These are phyloP conservation scores for Leucaena leucocephala DNA, from an alignment of 306 rosid species.

Conservation along the genomic window DNA sequence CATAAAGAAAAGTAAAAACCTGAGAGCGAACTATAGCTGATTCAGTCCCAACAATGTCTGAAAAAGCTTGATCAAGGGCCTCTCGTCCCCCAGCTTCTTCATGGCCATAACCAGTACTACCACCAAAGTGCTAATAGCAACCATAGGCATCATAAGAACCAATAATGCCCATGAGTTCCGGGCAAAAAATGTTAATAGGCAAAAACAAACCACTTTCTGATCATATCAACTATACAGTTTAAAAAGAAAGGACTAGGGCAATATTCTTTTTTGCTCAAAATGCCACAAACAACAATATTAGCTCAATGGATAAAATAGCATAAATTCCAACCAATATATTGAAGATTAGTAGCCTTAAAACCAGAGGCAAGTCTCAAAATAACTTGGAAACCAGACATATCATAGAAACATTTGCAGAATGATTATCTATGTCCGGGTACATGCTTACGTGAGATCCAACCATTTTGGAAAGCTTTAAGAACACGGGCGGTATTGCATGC, in stretches of 20 bases:
- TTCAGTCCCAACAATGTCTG: slow-evolving; percentile 92
- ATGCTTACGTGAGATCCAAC: slow-evolving; percentile 85
- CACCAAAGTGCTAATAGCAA: slow-evolving; percentile 77
- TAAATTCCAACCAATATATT: not conserved
- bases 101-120: slow-evolving; percentile 96
- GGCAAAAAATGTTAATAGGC: not conserved
- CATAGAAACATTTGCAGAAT: not conserved
- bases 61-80: slow-evolving; percentile 90
- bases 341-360: slow-evolving; percentile 1
- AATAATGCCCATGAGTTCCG: slow-evolving; percentile 2
- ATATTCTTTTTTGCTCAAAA: not conserved
- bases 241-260: not conserved
- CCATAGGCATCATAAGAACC: slow-evolving; percentile 16
- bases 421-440: slow-evolving; percentile 12
- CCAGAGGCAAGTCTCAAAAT: not conserved
- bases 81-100: slow-evolving; percentile 98
- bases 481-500: slow-evolving; percentile 76
- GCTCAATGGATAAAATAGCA: slow-evolving; percentile 10
- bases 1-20: slow-evolving; percentile 53
- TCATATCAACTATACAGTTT: not conserved
- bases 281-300: not conserved
- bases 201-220: not conserved
- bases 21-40: slow-evolving; percentile 93
- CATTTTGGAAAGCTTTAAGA: slow-evolving; percentile 80
- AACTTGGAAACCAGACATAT: slow-evolving; percentile 22